Evolutionary conservation across 202 grass and related monocot species (phyloP), one percentile per base, ranked within the genome.

Genomic region (Bolboschoenoplectus hybrid): DNA sequence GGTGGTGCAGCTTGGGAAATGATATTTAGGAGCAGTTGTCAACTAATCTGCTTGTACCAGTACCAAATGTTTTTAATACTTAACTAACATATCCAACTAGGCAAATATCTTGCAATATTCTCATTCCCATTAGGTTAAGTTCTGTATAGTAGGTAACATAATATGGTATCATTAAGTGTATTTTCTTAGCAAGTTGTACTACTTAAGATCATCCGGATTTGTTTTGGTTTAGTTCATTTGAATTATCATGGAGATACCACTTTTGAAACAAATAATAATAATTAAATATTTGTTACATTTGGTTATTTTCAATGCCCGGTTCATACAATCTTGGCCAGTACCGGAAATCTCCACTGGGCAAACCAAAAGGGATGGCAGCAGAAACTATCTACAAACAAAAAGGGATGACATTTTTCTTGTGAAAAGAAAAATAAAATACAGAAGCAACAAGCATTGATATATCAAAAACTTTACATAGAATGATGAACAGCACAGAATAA

Each of bases 41-140:
- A 85, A 81, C 87, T 89, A 89, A 80, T 88, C 69, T 88, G 67
- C 82, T 75, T 80, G 19, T 14, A 67, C 75, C 63, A 83, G 13
- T 67, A 67, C 58, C 81, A 64, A 82, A 82, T 13, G 14, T 78
- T 69, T n/a, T 2, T 19, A 64, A 5, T 3, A 4, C 4, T 49
- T 84, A 13, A 53, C 13, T 53, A 10, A 26, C 32, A 14, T 7
- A 43, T 69, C 6, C 36, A 68, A 68, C 67, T 16, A 69, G 6
- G 19, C 61, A 63, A 2, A 68, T 19, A 0, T 49, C 69, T 5
- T 44, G 8, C 2, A 44, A 0, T 8, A 20, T 49, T 66, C 0
- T 47, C 6, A 49, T 20, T 53, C 26, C 35, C 47, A 51, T 74
- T 32, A 74, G 9, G 61, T 3, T 66, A 38, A 2, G 19, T n/a